Conservation (phyloP, 352 stramenopile genomes). For the Pythium coloratum region DNA sequence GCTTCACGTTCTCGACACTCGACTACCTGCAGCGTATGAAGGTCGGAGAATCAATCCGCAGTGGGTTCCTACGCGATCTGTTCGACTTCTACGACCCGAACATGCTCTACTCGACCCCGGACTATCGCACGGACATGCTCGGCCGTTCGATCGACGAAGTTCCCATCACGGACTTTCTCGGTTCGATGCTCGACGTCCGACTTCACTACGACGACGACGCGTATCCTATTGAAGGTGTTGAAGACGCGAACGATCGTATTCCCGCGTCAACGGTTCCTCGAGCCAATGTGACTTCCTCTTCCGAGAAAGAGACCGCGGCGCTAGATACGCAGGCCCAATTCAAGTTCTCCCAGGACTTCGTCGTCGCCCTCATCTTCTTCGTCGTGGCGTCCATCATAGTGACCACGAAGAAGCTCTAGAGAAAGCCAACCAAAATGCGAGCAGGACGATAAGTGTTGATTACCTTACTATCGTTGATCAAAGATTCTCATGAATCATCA, state of each 20-base stretch:
- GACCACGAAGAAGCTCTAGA: constrained; percentile 39
- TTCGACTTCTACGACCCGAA: constrained; percentile 85
- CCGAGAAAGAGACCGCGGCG: neutral
- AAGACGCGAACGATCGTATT: too few relatives aligned
- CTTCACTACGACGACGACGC: constrained; percentile 70
- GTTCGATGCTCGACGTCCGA: constrained; percentile 81
- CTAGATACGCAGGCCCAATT: constrained; percentile 26
- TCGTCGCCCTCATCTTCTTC: constrained; percentile 27
- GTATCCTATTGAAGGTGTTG: constrained; percentile 60
- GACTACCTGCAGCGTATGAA: constrained; percentile 89
- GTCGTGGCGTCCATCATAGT: constrained; percentile 33
- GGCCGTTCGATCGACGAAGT: constrained; percentile 67
- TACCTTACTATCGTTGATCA: too few relatives aligned
- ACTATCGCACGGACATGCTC: constrained; percentile 76
- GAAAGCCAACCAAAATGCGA: neutral
- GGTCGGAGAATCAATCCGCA: constrained; percentile 68
- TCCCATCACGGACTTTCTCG: constrained; percentile 88
- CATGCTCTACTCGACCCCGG: constrained; percentile 81
- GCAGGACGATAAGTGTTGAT: neutral
- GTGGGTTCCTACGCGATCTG: constrained; percentile 61
- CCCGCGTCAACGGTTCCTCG: too few relatives aligned
- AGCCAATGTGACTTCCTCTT: neutral
- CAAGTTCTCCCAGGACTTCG: constrained; percentile 49
- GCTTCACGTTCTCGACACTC: constrained; percentile 88
- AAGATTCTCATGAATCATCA: neutral